phyloP scores from a whole-genome alignment of 495 filamentous ascomycete species.

The Hypoxylon trugodes region DNA sequence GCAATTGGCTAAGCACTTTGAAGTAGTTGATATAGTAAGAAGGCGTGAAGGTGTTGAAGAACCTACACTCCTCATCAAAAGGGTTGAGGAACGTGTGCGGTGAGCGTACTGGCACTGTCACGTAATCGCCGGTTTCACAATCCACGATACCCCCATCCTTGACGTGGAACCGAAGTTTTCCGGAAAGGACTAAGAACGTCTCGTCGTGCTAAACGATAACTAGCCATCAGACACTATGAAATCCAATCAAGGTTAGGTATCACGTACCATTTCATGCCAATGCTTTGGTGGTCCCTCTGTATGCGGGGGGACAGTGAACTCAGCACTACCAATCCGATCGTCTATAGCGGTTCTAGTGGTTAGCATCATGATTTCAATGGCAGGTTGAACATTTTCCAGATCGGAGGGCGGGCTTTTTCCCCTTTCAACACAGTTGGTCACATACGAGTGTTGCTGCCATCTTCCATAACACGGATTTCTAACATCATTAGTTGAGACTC shows the following conservation, averaged over 20 bases:
- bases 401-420: too few relatives aligned
- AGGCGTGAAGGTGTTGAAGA: slow-evolving; percentile 3
- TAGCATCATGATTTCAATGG: background rate
- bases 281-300: background rate
- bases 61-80: background rate
- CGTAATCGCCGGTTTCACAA: background rate
- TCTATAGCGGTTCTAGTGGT: background rate
- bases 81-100: background rate
- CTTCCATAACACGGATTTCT: background rate
- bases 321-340: background rate
- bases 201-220: background rate
- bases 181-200: background rate
- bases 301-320: background rate
- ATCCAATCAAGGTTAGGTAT: background rate
- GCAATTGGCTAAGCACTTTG: background rate
- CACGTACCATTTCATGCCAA: slow-evolving; percentile 1
- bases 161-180: background rate
- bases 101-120: background rate
- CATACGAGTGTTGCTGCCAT: slow-evolving; percentile 2
- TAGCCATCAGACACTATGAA: background rate
- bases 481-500: too few relatives aligned
- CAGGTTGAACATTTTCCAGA: background rate
- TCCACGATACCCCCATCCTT: background rate
- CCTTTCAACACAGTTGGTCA: too few relatives aligned
- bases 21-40: slow-evolving; percentile 10